These are phyloP conservation scores for Aspergillus sp. DNA, from an alignment of 2,329 filamentous ascomycete species.

Conservation along the genomic window DNA sequence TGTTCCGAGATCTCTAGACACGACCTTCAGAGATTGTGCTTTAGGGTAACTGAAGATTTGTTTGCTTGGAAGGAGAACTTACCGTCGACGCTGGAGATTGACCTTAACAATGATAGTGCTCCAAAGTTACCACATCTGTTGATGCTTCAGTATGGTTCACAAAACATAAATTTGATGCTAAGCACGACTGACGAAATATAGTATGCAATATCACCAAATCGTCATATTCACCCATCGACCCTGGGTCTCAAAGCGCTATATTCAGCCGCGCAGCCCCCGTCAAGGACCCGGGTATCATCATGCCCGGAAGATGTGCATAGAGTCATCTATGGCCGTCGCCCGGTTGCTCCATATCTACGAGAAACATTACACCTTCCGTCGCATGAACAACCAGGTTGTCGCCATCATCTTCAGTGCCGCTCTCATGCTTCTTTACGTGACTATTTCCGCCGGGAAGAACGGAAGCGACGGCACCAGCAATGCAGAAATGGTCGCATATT, in stretches of 20 bases:
- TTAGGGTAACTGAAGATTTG: conserved; percentile 29
- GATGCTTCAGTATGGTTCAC: conserved; percentile 30
- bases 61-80: conserved; percentile 37
- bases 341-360: conserved; percentile 35
- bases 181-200: conserved; percentile 7
- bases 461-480: conserved; percentile 17
- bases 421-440: conserved; percentile 33
- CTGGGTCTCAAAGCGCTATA: conserved; percentile 37
- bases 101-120: conserved; percentile 24
- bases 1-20: conserved; percentile 31
- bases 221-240: conserved; percentile 39
- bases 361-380: conserved; percentile 34
- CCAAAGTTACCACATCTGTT: conserved; percentile 34
- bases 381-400: conserved; percentile 39
- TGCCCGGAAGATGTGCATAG: conserved; percentile 37
- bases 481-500: conserved; percentile 26
- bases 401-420: conserved; percentile 40
- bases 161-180: neutral
- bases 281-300: conserved; percentile 39
- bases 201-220: conserved; percentile 39
- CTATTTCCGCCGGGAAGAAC: conserved; percentile 24
- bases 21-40: conserved; percentile 29
- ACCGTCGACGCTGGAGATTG: conserved; percentile 29
- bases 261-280: conserved; percentile 33
- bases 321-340: conserved; percentile 35